Evolutionary conservation across 257 asterid species (phyloP).

Genomic region (Solanum arcanum): DNA sequence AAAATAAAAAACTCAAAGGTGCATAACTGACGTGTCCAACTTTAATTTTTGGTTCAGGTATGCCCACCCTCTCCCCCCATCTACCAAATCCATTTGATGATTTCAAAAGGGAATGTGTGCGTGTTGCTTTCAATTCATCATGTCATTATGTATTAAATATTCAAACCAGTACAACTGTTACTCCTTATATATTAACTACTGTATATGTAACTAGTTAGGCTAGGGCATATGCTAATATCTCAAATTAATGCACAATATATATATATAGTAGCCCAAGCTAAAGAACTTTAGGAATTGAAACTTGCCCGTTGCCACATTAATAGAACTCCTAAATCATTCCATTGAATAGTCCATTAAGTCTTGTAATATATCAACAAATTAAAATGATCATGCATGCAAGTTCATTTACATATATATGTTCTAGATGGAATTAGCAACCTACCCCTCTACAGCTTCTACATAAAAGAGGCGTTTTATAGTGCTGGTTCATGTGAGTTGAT

Average conservation of each 20-base stretch:
- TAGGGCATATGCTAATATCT: neutral
- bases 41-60: neutral
- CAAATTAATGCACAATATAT: neutral
- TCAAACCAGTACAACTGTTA: neutral
- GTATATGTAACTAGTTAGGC: neutral
- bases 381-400: neutral
- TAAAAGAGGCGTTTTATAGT: neutral
- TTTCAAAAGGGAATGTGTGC: neutral
- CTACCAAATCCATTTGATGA: neutral
- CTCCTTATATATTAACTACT: neutral
- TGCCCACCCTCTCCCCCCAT: neutral
- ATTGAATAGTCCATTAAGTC: neutral
- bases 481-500: too few relatives aligned
- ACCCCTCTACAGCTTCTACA: neutral
- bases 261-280: neutral
- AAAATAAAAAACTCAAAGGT: neutral
- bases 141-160: neutral
- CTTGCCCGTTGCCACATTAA: neutral
- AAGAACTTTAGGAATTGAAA: neutral
- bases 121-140: conserved; percentile 1
- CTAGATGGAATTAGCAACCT: neutral
- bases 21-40: neutral
- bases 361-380: neutral
- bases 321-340: neutral
- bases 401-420: neutral